Conservation (phyloP, 192 early-diverging fungal species). For the Oehlia diaphana region DNA sequence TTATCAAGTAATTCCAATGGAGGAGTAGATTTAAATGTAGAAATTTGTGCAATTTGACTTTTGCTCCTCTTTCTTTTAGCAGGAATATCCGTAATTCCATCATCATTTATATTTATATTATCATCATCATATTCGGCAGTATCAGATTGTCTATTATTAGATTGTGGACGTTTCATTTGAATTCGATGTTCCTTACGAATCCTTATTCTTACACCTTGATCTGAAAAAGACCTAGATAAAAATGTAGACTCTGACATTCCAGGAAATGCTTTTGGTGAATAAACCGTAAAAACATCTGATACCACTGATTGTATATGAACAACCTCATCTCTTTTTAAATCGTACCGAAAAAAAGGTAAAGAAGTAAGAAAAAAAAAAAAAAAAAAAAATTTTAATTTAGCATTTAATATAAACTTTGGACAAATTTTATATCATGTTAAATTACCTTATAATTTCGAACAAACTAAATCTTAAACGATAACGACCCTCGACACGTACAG, state of each 20-base stretch:
- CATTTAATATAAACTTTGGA: no score
- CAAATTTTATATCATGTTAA: no score
- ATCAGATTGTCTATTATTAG: constrained; percentile 8
- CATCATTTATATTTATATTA: neutral
- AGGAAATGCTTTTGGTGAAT: constrained; percentile 87
- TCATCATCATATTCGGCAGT: neutral
- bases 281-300: constrained; percentile 76
- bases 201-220: constrained; percentile 92
- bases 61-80: neutral
- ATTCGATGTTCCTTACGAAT: constrained; percentile 79
- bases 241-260: constrained; percentile 90
- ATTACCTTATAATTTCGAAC: constrained; percentile 76
- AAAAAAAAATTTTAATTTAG: neutral
- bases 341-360: constrained; percentile 53
- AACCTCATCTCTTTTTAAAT: constrained; percentile 44
- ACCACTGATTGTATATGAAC: constrained; percentile 66
- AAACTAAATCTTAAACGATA: constrained; percentile 82
- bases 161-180: constrained; percentile 21
- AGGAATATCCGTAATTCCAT: neutral
- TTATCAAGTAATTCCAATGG: neutral
- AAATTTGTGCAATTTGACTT: neutral
- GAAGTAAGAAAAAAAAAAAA: neutral
- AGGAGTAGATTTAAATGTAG: neutral
- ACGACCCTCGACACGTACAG: constrained; percentile 79
- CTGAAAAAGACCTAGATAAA: constrained; percentile 85